Evolutionary conservation across 306 rosid species (phyloP).

Genomic region (Gynostemma pentaphyllum): DNA sequence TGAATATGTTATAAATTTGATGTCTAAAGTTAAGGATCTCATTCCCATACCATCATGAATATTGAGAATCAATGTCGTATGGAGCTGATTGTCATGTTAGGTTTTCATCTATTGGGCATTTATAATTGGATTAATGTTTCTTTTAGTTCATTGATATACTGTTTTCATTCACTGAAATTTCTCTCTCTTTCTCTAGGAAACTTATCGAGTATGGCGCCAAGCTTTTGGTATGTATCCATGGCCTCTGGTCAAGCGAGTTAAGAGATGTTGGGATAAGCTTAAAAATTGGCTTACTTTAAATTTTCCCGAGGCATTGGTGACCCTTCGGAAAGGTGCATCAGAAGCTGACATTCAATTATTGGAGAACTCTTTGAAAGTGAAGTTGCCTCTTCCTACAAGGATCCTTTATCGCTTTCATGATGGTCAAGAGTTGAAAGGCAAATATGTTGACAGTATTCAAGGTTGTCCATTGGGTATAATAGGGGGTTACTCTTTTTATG

Average conservation of each 20-base stretch:
- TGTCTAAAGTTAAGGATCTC: neutral
- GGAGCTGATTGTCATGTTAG: neutral
- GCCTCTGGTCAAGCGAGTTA: slow-evolving; percentile 71
- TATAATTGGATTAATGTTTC: neutral
- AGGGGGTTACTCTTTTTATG: slow-evolving; percentile 74
- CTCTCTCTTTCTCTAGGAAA: slow-evolving; percentile 24
- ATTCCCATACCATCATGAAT: too few species aligned
- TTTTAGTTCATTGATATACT: neutral
- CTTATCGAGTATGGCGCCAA: slow-evolving; percentile 55
- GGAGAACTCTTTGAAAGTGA: slow-evolving; percentile 44
- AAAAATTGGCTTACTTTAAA: slow-evolving; percentile 40
- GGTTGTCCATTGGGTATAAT: slow-evolving; percentile 58
- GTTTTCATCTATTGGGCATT: neutral
- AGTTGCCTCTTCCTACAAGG: slow-evolving; percentile 75
- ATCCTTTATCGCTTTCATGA: slow-evolving; percentile 66
- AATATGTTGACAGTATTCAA: slow-evolving; percentile 11
- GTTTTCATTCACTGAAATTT: neutral
- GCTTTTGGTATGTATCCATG: slow-evolving; percentile 78
- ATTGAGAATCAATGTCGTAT: neutral
- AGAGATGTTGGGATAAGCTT: slow-evolving; percentile 58
- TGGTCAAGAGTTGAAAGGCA: slow-evolving; percentile 50
- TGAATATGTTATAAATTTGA: neutral
- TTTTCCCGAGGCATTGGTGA: slow-evolving; percentile 55
- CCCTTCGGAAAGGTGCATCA: slow-evolving; percentile 61
- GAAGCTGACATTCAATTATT: slow-evolving; percentile 52